phyloP scores from a whole-genome alignment of 441 rosid species.

The Gossypium gossypioides region DNA sequence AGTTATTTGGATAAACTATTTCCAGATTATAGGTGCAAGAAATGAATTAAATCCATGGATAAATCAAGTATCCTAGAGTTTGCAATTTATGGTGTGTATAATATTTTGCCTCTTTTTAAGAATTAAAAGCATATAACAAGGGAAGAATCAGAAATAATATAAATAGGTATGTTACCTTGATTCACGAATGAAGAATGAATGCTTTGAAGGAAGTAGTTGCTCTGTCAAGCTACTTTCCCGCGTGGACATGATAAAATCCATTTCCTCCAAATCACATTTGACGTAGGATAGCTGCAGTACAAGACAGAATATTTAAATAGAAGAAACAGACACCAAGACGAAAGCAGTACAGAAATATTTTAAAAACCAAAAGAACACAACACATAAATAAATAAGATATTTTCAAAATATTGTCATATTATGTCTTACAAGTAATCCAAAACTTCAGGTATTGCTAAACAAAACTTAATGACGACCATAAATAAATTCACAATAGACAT shows the following conservation, averaged over 20 bases:
- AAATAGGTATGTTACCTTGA: slow-evolving; percentile 50
- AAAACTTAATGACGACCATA: not conserved
- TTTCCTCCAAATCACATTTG: slow-evolving; percentile 82
- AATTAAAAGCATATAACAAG: not conserved
- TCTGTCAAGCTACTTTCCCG: slow-evolving; percentile 70
- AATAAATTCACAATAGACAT: not conserved
- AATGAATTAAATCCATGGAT: not conserved
- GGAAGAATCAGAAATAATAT: slow-evolving; percentile 14
- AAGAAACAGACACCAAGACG: not conserved
- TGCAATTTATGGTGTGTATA: not conserved
- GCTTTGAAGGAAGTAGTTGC: slow-evolving; percentile 82
- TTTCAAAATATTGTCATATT: not conserved
- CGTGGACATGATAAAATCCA: slow-evolving; percentile 80
- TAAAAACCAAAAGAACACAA: not conserved
- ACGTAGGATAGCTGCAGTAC: slow-evolving; percentile 64
- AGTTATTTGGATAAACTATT: not conserved
- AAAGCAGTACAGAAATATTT: slow-evolving; percentile 3
- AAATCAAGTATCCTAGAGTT: slow-evolving; percentile 1
- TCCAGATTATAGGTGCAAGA: not conserved
- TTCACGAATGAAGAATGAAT: slow-evolving; percentile 86
- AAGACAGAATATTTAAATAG: slow-evolving; percentile 23
- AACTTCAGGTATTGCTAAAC: not conserved
- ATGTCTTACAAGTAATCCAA: not conserved
- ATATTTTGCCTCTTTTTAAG: not conserved
- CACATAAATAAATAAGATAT: slow-evolving; percentile 5